Percentiles rank a stretch among this genome's conserved stretches.
phyloP scores from a whole-genome alignment of 192 early-diverging fungal genomes.

The Phycomyces blakesleeanus region DNA sequence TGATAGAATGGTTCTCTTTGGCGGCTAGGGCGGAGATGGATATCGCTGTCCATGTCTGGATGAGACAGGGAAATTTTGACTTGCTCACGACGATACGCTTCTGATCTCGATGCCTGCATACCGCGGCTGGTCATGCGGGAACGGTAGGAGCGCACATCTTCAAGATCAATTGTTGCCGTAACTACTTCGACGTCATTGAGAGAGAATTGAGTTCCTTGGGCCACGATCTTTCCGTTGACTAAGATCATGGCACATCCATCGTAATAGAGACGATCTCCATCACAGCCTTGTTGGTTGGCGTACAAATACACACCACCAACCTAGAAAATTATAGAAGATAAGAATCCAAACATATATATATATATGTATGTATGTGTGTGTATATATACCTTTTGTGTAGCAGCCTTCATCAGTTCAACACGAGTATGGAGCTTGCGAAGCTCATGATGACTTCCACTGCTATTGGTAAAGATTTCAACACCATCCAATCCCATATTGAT shows the following conservation, averaged over 20 bases:
- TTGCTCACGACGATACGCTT: constrained; percentile 64
- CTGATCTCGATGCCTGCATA: constrained; percentile 66
- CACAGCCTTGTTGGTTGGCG: constrained; percentile 95
- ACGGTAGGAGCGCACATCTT: constrained; percentile 81
- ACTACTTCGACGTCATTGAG: constrained; percentile 93
- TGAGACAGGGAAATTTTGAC: constrained; percentile 55
- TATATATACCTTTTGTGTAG: constrained; percentile 87
- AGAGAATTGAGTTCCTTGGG: constrained; percentile 90
- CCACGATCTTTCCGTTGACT: constrained; percentile 85
- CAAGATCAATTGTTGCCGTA: constrained; percentile 87
- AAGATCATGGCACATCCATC: constrained; percentile 91
- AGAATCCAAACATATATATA: not conserved
- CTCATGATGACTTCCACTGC: constrained; percentile 96
- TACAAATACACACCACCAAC: constrained; percentile 95
- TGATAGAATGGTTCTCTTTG: constrained; percentile 54
- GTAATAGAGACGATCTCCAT: constrained; percentile 97
- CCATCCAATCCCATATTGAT: constrained; percentile 91
- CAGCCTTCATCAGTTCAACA: constrained; percentile 84
- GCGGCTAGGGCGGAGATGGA: constrained; percentile 46
- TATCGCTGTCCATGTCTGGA: constrained; percentile 34
- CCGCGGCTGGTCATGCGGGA: constrained; percentile 67
- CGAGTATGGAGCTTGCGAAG: constrained; percentile 85
- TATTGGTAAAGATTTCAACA: constrained; percentile 95
- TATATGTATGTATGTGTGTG: too few species aligned
- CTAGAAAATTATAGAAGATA: constrained; percentile 28